Evolutionary conservation across 306 rosid species (phyloP), one percentile per base, ranked within the genome.

Genomic region (Fragaria vesca): DNA sequence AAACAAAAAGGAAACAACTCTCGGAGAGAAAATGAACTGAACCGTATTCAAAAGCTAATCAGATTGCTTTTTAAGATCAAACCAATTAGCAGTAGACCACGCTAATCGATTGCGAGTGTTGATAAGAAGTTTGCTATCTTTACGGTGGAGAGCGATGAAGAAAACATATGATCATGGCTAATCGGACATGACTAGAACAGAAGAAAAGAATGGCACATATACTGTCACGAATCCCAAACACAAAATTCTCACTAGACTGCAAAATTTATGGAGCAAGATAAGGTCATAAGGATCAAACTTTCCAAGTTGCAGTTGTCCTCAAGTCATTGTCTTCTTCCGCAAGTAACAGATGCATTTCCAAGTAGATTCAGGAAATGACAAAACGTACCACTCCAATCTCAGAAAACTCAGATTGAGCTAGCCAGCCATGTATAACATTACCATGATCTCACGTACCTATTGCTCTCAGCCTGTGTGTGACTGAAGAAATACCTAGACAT

Each of bases 331-430:
- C 26, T 40, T 66, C 26, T 66, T 66, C 28, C 45, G 48, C 71
- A 18, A 66, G 28, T 66, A 18, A 66, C 7, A 66, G 48, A 65
- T 65, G 69, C 69, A 11, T 65, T 66, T 66, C 71, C 47, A 40
- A 66, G 71, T 38, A 26, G 50, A 66, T 45, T 66, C 71, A 66
- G 71, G 48, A 66, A 66, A 66, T 66, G 71, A 66, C 30, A 38
- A 65, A 66, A 66, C 30, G 28, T 66, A 66, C 48, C 24, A 8
- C 13, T 66, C 47, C 70, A 65, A 18, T 65, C 46, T 36, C 46
- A 36, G 45, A 30, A 62, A 65, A 65, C 70, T 65, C 70, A 65
- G 46, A 60, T 28, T 38, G 38, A 65, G 15, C 66, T 3, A 60
- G 65, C 65, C 46, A 24, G 67, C 67, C 67, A 34, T 65, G 38